A percentile compares a stretch with the other conserved stretches of the same genome.
phyloP scores from a whole-genome alignment of 1,139 yeast genomes.

The Saccharomyces uvarum region DNA sequence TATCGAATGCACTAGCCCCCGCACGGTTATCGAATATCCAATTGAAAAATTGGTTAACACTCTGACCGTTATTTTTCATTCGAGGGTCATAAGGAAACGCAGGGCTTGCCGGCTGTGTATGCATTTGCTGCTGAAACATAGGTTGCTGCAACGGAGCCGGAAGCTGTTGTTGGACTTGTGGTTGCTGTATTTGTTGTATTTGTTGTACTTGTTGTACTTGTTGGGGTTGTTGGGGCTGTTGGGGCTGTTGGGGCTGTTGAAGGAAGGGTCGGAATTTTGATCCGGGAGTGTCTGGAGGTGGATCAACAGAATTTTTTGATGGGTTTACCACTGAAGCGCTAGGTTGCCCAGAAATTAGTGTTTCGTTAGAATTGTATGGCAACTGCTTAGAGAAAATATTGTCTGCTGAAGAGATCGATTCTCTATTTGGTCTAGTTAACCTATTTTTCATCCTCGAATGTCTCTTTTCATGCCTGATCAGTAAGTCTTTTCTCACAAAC shows the following conservation, averaged over 20 bases:
- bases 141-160: slow-evolving; percentile 4
- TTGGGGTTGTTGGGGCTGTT: slow-evolving; percentile 7
- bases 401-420: slow-evolving; percentile 4
- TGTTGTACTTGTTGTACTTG: slow-evolving; percentile 1
- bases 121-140: neutral
- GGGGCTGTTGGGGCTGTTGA: slow-evolving; percentile 8
- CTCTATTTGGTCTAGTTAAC: neutral
- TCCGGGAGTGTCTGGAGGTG: neutral
- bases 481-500: slow-evolving; percentile 52
- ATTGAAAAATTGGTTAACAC: slow-evolving; percentile 19
- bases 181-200: slow-evolving; percentile 7
- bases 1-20: neutral
- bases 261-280: slow-evolving; percentile 4
- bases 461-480: slow-evolving; percentile 45
- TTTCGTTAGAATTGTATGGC: neutral
- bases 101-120: neutral
- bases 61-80: slow-evolving; percentile 2
- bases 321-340: neutral
- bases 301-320: slow-evolving; percentile 3
- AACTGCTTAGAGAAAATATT: neutral
- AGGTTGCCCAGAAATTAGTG: neutral
- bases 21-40: slow-evolving; percentile 18
- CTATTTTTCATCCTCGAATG: slow-evolving; percentile 30
- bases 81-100: neutral
- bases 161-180: slow-evolving; percentile 2